Percentiles rank a stretch among this genome's conserved stretches.
phyloP scores from a whole-genome alignment of 108 stramenopile species.

The Poteriospumella lacustris region DNA sequence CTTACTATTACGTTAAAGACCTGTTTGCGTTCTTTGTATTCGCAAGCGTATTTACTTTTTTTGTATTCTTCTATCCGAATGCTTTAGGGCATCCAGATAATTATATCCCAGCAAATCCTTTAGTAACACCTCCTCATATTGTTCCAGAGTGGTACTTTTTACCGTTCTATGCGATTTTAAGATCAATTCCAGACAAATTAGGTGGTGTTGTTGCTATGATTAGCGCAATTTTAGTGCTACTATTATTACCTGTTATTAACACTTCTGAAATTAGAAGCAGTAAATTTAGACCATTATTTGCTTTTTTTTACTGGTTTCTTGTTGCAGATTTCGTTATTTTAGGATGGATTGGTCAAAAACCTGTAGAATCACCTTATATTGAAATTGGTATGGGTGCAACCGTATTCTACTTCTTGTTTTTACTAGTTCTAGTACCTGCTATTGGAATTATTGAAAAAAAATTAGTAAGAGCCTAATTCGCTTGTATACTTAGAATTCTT shows the following conservation, averaged over 20 bases:
- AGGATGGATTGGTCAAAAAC: conserved; percentile 51
- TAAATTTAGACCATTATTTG: conserved; percentile 43
- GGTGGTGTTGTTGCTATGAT: conserved; percentile 50
- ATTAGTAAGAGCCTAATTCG: background rate
- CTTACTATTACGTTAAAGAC: conserved; percentile 57
- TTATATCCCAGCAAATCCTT: conserved; percentile 50
- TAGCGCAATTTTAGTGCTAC: conserved; percentile 38
- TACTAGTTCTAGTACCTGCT: conserved; percentile 21
- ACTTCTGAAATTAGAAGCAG: conserved; percentile 42
- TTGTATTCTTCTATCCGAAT: conserved; percentile 47
- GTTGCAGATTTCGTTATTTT: conserved; percentile 44
- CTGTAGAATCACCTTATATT: conserved; percentile 46
- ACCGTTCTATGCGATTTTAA: conserved; percentile 47
- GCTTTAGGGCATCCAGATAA: conserved; percentile 45
- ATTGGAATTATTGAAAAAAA: conserved; percentile 11
- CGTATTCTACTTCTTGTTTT: conserved; percentile 36
- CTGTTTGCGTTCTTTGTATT: conserved; percentile 45
- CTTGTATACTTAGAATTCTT: background rate
- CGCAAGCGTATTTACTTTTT: conserved; percentile 38
- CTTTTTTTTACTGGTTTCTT: conserved; percentile 42
- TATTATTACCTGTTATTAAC: conserved; percentile 40
- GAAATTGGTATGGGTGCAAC: conserved; percentile 46
- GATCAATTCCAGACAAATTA: conserved; percentile 50
- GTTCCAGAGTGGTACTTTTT: conserved; percentile 52
- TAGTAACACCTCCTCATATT: conserved; percentile 49